Evolutionary conservation across 1,284 basidiomycete genomes (phyloP).

Genomic region (Volvariella surrecta): DNA sequence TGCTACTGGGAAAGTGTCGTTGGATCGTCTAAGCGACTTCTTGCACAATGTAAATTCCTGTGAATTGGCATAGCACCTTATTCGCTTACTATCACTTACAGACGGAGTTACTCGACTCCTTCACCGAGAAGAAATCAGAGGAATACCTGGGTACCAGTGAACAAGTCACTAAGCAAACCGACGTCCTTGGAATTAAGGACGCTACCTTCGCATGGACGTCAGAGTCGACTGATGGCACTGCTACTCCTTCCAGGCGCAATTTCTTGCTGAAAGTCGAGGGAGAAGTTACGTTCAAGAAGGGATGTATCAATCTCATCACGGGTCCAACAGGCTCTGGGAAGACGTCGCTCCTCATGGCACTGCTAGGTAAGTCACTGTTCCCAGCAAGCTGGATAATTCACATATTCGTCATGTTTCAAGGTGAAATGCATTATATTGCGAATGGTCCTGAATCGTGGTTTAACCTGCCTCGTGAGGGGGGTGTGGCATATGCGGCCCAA

Average conservation of each 20-base stretch:
- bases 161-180: background rate
- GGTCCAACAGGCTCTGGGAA: constrained; percentile 9
- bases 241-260: constrained; percentile 15
- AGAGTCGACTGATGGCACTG: constrained; percentile 20
- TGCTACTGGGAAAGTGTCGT: constrained; percentile 1
- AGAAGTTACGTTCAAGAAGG: constrained; percentile 48
- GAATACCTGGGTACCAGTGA: background rate
- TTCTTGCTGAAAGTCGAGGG: constrained; percentile 45
- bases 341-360: constrained; percentile 7
- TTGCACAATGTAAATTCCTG: background rate
- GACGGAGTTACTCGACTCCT: background rate
- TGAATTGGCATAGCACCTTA: background rate
- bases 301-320: constrained; percentile 36
- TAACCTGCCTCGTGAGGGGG: too few species aligned
- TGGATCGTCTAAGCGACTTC: constrained; percentile 1
- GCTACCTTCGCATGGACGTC: constrained; percentile 47
- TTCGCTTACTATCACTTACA: background rate
- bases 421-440: constrained; percentile 57
- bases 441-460: constrained; percentile 48
- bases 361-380: constrained; percentile 4
- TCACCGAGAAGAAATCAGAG: background rate
- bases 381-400: background rate
- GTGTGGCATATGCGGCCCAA: constrained; percentile 71
- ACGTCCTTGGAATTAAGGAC: constrained; percentile 40
- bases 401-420: too few species aligned